Evolutionary conservation across 1,284 basidiomycete genomes (phyloP), one percentile per base, ranked within the genome.

Genomic region (Phenoliferia sp.): DNA sequence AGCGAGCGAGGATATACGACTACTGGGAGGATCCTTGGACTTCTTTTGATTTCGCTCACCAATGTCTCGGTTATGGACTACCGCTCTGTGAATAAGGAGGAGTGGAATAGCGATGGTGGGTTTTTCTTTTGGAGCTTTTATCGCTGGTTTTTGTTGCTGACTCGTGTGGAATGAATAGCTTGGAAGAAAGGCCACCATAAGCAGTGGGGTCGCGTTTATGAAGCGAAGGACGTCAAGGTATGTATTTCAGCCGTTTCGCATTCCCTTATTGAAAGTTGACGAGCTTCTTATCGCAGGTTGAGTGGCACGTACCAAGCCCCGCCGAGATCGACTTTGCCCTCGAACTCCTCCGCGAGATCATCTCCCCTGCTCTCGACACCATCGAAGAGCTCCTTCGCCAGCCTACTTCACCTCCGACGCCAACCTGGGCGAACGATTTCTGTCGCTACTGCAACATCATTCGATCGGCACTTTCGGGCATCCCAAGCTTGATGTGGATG

Each of bases 1-100:
- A 90, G 88, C 71, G 95, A 99, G 80, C 86, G 94, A 68, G 92
- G 92, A 22, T 99, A 92, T 79, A 87, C 86, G 32, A 87, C 90
- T 66, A 87, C 88, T 2, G 91, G 90, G 3, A 85, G 88, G 59
- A 81, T 98, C 61, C 83, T 97, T 60, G 87, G 89, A 56, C 87
- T 91, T 61, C 82, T 93, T 19, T 79, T 98, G 64, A 85, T 88
- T 74, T 89, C 90, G 0, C 79, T 96, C 50, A 87, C 87, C 2
- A 85, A 87, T 2, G 84, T 90, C 52, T 97, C 96, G 78, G 89
- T 92, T 19, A 77, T 85, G 65, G 91, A 95, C 71, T 87, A 87
- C 73, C 86, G 90, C 26, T 92, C 92, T 71, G 86, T 95, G 67
- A 95, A 98, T 77, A 81, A 84, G 2, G 85, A 87, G n/a, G 88